These are phyloP conservation scores for Gamsiella multidivaricata DNA, from an alignment of 192 early-diverging fungal genomes.

Conservation along the genomic window DNA sequence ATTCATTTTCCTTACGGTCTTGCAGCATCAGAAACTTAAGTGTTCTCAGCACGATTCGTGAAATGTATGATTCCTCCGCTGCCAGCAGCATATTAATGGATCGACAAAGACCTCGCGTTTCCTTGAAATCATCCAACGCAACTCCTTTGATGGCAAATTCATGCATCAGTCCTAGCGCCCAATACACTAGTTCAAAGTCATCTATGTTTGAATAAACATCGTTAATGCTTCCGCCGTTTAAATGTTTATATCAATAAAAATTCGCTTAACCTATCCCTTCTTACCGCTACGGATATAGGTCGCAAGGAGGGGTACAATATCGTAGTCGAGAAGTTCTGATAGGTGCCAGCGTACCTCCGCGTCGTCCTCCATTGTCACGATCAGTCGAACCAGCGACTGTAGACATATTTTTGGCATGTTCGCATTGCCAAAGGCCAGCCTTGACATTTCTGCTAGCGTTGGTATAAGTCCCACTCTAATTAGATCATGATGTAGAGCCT, in stretches of 20 bases:
- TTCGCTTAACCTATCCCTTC: background rate
- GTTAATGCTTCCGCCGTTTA: too few relatives aligned
- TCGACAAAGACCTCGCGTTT: slow-evolving; percentile 68
- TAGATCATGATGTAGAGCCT: slow-evolving; percentile 17
- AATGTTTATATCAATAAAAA: too few relatives aligned
- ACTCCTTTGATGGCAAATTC: slow-evolving; percentile 80
- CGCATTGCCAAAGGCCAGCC: slow-evolving; percentile 84
- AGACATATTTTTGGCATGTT: slow-evolving; percentile 87
- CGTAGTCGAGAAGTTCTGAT: slow-evolving; percentile 65
- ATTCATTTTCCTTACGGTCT: slow-evolving; percentile 56
- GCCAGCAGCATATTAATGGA: slow-evolving; percentile 68
- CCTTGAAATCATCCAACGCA: slow-evolving; percentile 66
- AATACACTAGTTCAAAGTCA: slow-evolving; percentile 81
- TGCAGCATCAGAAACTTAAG: slow-evolving; percentile 76
- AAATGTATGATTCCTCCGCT: slow-evolving; percentile 72
- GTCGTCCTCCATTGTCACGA: slow-evolving; percentile 64
- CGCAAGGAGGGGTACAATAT: slow-evolving; percentile 75
- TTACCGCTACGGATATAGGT: slow-evolving; percentile 75
- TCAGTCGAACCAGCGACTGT: slow-evolving; percentile 77
- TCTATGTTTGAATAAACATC: slow-evolving; percentile 53
- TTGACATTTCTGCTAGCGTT: slow-evolving; percentile 71
- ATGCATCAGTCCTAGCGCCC: slow-evolving; percentile 83
- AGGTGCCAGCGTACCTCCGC: slow-evolving; percentile 62
- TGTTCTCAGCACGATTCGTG: slow-evolving; percentile 74
- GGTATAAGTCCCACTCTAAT: slow-evolving; percentile 61